phyloP scores from a whole-genome alignment of 306 rosid species.

The Astragalus membranaceus region DNA sequence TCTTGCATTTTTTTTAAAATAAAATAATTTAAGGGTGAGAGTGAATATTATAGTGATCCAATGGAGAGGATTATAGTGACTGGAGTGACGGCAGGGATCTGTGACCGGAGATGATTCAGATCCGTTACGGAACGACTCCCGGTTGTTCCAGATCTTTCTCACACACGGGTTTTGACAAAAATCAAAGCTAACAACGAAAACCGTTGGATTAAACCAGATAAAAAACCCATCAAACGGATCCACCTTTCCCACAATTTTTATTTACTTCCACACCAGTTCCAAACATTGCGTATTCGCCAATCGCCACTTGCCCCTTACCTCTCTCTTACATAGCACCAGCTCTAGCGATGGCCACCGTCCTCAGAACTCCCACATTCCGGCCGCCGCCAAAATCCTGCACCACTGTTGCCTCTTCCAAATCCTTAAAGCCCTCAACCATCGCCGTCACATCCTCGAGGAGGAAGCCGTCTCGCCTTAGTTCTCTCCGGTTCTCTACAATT shows the following conservation, averaged over 20 bases:
- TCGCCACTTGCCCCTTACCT: constrained; percentile 22
- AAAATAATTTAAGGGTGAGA: no score
- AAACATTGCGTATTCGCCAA: neutral
- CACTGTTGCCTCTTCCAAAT: constrained; percentile 8
- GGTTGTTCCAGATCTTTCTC: constrained; percentile 15
- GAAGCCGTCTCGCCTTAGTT: constrained; percentile 9
- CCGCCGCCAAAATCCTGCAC: constrained; percentile 22
- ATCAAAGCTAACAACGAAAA: neutral
- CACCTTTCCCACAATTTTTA: neutral
- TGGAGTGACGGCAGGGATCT: no score
- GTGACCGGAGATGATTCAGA: no score
- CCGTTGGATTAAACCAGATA: constrained; percentile 4
- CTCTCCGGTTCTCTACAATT: constrained; percentile 27
- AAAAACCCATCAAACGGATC: constrained; percentile 15
- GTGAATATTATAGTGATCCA: no score
- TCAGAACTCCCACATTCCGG: constrained; percentile 39
- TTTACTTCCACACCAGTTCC: neutral
- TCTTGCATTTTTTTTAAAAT: no score
- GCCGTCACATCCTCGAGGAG: constrained; percentile 18
- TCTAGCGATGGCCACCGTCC: constrained; percentile 44
- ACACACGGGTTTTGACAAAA: neutral
- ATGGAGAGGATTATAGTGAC: no score
- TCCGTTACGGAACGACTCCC: neutral
- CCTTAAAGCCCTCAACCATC: constrained; percentile 18
- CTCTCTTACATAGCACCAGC: neutral